phyloP scores from a whole-genome alignment of 31 red algal genomes.

The Porphyra umbilicalis region DNA sequence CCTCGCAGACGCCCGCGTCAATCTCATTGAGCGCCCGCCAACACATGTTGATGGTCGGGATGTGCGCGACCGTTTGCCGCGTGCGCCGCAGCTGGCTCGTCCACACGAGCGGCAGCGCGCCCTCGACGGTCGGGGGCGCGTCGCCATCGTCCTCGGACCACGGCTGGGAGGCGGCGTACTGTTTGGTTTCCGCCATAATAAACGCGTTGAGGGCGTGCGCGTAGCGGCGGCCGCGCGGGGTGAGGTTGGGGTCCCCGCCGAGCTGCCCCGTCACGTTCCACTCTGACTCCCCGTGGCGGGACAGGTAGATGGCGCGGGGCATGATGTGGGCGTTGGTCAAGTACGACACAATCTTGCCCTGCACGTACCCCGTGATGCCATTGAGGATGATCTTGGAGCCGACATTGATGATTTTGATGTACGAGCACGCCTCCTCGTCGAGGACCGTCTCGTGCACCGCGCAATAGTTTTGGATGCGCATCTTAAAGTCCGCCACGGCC shows the following conservation, averaged over 20 bases:
- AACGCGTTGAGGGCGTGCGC: constrained; percentile 47
- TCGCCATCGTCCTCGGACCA: background rate
- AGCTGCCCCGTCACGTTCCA: constrained; percentile 95
- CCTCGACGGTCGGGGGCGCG: background rate
- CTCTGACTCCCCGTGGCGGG: constrained; percentile 86
- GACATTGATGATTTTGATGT: constrained; percentile 87
- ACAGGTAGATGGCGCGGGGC: constrained; percentile 71
- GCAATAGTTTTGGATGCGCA: constrained; percentile 69
- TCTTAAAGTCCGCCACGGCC: constrained; percentile 80
- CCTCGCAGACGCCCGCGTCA: constrained; percentile 84
- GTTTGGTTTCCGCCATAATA: constrained; percentile 36
- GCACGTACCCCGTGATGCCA: constrained; percentile 76
- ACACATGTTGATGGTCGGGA: constrained; percentile 75
- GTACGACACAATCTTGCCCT: constrained; percentile 85
- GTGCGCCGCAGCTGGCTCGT: constrained; percentile 85
- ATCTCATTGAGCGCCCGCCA: constrained; percentile 91
- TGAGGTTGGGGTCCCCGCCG: constrained; percentile 86
- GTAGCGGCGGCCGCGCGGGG: constrained; percentile 56
- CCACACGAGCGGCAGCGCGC: constrained; percentile 66
- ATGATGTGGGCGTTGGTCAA: constrained; percentile 78
- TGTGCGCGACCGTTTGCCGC: constrained; percentile 78
- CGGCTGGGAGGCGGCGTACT: constrained; percentile 12
- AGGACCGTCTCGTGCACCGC: constrained; percentile 55
- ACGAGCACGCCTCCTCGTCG: constrained; percentile 55
- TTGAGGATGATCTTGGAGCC: constrained; percentile 74